Evolutionary conservation across 2,329 filamentous ascomycete species (phyloP).

Genomic region (Pseudogymnoascus sp.): DNA sequence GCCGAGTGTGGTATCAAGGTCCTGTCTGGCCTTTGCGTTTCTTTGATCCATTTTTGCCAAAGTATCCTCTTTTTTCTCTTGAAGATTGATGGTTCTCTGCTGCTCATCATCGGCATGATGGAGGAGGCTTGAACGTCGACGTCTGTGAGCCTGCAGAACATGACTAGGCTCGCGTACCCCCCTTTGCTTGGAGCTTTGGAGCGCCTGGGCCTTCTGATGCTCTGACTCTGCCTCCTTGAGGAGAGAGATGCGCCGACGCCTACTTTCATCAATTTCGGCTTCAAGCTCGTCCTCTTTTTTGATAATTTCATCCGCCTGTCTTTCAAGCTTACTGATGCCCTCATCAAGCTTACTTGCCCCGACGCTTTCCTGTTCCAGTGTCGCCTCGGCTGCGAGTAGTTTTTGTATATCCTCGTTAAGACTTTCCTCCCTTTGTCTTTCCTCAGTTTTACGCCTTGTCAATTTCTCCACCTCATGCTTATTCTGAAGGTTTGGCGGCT

Average conservation of each 20-base stretch:
- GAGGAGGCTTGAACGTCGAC: neutral
- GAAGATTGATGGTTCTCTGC: neutral
- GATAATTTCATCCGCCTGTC: neutral
- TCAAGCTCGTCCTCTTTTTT: slow-evolving; percentile 3
- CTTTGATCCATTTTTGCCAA: neutral
- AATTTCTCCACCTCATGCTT: slow-evolving; percentile 1
- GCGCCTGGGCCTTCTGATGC: neutral
- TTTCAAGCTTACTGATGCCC: neutral
- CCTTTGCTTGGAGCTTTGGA: neutral
- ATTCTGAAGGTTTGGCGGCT: neutral
- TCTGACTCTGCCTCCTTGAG: neutral
- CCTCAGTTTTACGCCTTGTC: neutral
- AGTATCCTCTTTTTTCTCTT: neutral
- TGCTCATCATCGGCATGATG: slow-evolving; percentile 4
- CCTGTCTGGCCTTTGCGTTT: neutral
- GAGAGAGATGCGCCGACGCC: neutral
- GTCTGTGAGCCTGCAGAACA: slow-evolving; percentile 3
- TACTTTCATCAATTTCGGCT: slow-evolving; percentile 2
- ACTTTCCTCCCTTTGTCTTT: neutral
- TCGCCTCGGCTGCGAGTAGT: neutral
- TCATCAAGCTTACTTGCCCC: neutral
- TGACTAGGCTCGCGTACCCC: neutral
- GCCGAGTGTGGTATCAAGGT: neutral
- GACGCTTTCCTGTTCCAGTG: neutral
- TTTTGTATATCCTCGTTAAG: slow-evolving; percentile 7